Conservation (phyloP, 2,329 filamentous ascomycete genomes). For the Didymella segeticola region DNA sequence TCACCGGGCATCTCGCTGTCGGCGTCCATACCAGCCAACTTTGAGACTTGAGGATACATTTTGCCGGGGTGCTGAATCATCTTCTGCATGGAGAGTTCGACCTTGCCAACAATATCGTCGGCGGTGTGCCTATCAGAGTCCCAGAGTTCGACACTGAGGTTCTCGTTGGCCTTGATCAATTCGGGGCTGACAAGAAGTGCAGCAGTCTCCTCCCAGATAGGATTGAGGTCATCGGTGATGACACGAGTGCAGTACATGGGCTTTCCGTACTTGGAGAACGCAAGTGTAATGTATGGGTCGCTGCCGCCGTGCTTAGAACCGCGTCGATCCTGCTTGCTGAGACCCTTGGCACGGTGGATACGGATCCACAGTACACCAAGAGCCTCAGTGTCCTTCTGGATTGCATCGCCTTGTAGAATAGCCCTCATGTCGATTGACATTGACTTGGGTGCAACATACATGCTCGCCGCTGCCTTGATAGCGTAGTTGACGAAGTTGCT, state of each 20-base stretch:
- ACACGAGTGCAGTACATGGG: slow-evolving; percentile 97
- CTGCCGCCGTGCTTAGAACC: slow-evolving; percentile 86
- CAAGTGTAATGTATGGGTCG: slow-evolving; percentile 93
- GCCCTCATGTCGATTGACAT: slow-evolving; percentile 91
- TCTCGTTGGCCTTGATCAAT: slow-evolving; percentile 90
- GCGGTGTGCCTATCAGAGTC: slow-evolving; percentile 91
- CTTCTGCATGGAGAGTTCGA: slow-evolving; percentile 92
- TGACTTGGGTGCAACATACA: slow-evolving; percentile 94
- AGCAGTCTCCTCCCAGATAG: slow-evolving; percentile 87
- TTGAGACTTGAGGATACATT: slow-evolving; percentile 90
- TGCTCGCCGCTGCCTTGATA: slow-evolving; percentile 79
- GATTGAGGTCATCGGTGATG: slow-evolving; percentile 92
- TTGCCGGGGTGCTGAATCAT: slow-evolving; percentile 92
- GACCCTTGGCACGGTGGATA: slow-evolving; percentile 83
- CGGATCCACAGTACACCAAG: slow-evolving; percentile 90
- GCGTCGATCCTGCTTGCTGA: slow-evolving; percentile 89
- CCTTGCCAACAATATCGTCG: slow-evolving; percentile 93
- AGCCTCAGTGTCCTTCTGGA: slow-evolving; percentile 86
- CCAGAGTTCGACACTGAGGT: slow-evolving; percentile 93
- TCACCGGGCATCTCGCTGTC: slow-evolving; percentile 91
- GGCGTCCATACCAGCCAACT: slow-evolving; percentile 80
- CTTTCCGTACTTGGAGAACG: slow-evolving; percentile 96
- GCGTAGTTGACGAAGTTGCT: slow-evolving; percentile 98
- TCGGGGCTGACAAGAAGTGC: slow-evolving; percentile 87
- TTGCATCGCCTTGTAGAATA: slow-evolving; percentile 88